phyloP scores from a whole-genome alignment of 345 rosid genomes.

The Eucalyptus rudis region DNA sequence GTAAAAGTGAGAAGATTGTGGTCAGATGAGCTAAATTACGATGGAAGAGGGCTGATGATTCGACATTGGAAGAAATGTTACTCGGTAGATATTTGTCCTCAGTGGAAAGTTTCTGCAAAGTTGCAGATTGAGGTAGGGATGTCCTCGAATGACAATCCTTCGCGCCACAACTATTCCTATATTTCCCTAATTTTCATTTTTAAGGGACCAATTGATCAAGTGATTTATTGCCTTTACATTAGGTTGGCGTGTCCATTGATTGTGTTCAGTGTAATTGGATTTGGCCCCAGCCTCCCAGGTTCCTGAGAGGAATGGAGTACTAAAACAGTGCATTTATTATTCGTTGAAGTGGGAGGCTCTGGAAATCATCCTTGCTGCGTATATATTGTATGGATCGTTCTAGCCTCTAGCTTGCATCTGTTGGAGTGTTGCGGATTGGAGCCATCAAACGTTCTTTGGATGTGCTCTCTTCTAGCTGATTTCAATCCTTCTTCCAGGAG shows the following conservation, averaged over 20 bases:
- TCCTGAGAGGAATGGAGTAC: slow-evolving; percentile 46
- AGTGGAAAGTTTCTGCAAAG: slow-evolving; percentile 27
- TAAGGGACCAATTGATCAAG: slow-evolving; percentile 42
- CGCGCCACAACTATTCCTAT: neutral
- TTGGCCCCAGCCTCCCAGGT: slow-evolving; percentile 13
- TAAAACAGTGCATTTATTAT: neutral
- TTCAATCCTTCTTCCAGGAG: neutral
- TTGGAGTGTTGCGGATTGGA: slow-evolving; percentile 62
- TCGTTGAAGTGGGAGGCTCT: slow-evolving; percentile 26
- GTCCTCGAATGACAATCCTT: slow-evolving; percentile 21
- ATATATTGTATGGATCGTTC: slow-evolving; percentile 13
- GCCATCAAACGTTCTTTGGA: slow-evolving; percentile 33
- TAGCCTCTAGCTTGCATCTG: slow-evolving; percentile 29
- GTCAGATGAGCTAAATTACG: neutral
- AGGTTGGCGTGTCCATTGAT: slow-evolving; percentile 44
- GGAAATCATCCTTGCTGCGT: slow-evolving; percentile 31
- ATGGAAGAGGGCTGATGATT: neutral
- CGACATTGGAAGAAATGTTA: neutral
- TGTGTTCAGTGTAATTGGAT: slow-evolving; percentile 39
- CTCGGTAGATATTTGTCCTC: neutral
- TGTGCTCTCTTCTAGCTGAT: neutral
- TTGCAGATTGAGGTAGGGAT: slow-evolving; percentile 49
- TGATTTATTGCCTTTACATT: slow-evolving; percentile 48
- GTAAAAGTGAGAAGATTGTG: neutral
- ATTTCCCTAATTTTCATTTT: slow-evolving; percentile 11